These are phyloP conservation scores for Globisporangium orthogonon DNA, from an alignment of 352 stramenopile species.

Conservation along the genomic window DNA sequence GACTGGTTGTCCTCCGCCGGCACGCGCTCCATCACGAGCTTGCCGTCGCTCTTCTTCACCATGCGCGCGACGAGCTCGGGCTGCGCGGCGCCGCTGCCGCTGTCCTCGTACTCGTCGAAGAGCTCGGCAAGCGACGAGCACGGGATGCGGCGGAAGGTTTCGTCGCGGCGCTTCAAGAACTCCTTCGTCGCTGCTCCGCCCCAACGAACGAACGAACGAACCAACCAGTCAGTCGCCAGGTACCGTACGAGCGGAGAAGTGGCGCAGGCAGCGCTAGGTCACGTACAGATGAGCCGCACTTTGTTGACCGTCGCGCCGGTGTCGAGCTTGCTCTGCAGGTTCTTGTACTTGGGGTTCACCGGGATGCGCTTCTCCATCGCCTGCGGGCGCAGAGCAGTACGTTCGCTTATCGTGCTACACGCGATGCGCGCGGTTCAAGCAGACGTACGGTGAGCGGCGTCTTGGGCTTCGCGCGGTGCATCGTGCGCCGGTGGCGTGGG, in stretches of 20 bases:
- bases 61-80: conserved; percentile 74
- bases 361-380: conserved; percentile 79
- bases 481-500: conserved; percentile 6
- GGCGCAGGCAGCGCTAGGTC: neutral
- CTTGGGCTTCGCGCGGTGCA: conserved; percentile 66
- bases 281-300: conserved; percentile 71
- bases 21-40: conserved; percentile 67
- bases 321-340: conserved; percentile 75
- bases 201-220: neutral
- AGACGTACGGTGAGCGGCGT: conserved; percentile 39
- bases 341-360: conserved; percentile 71
- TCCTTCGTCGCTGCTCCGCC: conserved; percentile 49
- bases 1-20: conserved; percentile 38
- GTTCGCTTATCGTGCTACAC: neutral
- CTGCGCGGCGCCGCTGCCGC: conserved; percentile 23
- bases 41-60: conserved; percentile 58
- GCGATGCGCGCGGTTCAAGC: neutral
- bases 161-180: conserved; percentile 75
- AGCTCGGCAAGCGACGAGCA: conserved; percentile 62
- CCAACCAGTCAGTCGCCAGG: neutral
- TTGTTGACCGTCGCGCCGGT: conserved; percentile 70
- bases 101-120: conserved; percentile 74
- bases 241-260: neutral
- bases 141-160: conserved; percentile 71
- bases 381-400: conserved; percentile 11